Conservation (phyloP, 306 rosid species). For the Ochetophila trinervis region DNA sequence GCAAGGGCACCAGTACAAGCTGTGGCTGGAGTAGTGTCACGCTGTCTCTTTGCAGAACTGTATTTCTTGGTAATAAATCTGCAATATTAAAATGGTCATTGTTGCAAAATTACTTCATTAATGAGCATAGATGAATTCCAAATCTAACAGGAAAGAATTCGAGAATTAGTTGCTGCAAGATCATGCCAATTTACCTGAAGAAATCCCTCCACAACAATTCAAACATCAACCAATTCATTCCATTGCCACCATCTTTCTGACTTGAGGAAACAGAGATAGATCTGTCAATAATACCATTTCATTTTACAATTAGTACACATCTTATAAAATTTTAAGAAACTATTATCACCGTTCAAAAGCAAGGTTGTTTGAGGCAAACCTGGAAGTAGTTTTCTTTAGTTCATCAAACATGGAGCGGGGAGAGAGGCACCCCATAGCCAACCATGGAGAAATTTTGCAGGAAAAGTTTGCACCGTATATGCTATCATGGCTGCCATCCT, state of each 20-base stretch:
- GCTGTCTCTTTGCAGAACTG: constrained; percentile 72
- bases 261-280: constrained; percentile 53
- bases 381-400: constrained; percentile 65
- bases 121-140: neutral
- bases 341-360: constrained; percentile 10
- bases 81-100: constrained; percentile 13
- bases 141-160: neutral
- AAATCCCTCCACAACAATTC: constrained; percentile 98
- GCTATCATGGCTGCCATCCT: constrained; percentile 55
- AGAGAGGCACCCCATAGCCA: constrained; percentile 93
- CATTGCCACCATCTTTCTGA: constrained; percentile 55
- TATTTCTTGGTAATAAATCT: constrained; percentile 88
- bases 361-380: constrained; percentile 39
- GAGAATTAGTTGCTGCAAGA: neutral
- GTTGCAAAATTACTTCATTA: neutral
- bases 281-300: constrained; percentile 29
- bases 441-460: constrained; percentile 97
- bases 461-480: constrained; percentile 93
- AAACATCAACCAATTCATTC: constrained; percentile 85
- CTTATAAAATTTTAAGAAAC: constrained; percentile 6
- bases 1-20: constrained; percentile 82
- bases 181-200: constrained; percentile 64
- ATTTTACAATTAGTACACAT: constrained; percentile 17
- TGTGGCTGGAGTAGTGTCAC: constrained; percentile 56
- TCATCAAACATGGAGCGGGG: constrained; percentile 85